Evolutionary conservation across 805 yeast species (phyloP), one percentile per base, ranked within the genome.

Genomic region (Lachancea cidri): DNA sequence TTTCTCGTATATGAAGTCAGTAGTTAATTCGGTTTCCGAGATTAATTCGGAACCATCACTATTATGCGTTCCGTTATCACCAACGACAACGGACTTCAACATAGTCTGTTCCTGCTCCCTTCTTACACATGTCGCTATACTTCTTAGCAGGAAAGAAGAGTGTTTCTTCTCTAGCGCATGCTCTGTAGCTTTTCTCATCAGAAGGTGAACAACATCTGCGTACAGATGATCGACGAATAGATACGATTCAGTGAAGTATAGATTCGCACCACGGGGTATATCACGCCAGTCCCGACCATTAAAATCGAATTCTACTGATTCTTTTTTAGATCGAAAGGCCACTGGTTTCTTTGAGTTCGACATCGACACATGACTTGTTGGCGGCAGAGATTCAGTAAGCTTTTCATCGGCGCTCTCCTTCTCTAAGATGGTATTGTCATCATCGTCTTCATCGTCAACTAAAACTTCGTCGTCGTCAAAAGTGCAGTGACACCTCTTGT

Each of bases 231-330:
- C 40, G 8, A 52, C 39, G 39, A 61, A 61, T 13, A 30, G 19
- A 39, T 51, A 59, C 7, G 38, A 35, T 7, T 53, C 46, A 2
- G 60, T 50, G 35, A 67, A 64, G 29, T 63, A 59, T 9, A 63
- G 58, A 53, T 83, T 83, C 1, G 66, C 66, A 2, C 77, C 85
- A 37, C 87, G 64, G 2, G 85, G 83, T 9, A 80, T 67, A 57
- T 81, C 88, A 50, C 87, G 64, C 86, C 88, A 81, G 60, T 83
- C 88, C 27, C 76, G 66, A 0, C 86, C 86, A 35, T 68, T 57
- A 20, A 74, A 72, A 55, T 79, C 86, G 55, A 76, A 73, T 36
- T 75, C 78, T 29, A 75, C 62, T 1, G 63, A 55, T 2, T 52
- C 46, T 7, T 53, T 44, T 25, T 30, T 29, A 3, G 70, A 56